Base-by-base conservation (phyloP, 139 green algal species). In the Coelastrella sp. region DNA sequence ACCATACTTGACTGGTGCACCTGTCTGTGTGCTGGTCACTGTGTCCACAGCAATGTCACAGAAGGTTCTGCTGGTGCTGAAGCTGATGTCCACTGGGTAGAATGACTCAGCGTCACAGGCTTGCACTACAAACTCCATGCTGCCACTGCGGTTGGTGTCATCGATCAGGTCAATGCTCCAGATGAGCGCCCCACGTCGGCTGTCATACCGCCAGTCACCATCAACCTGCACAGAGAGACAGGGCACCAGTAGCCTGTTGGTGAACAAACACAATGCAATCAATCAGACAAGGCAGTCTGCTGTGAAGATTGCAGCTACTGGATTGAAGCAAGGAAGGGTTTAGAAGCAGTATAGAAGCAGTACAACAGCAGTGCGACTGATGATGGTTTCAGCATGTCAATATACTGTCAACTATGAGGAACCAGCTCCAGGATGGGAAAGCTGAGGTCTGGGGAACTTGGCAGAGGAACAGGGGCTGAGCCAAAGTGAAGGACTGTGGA, bases 81-180 rank as follows among this genome's bases (percentile, higher is more conserved):
- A 99, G 75, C 75, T 85, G 27, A 98, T 94, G 84, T 99, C 96
- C 5, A 99, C 95, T 8, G 98, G 98, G 96, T 99, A 99, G 95
- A 99, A 99, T 7, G 87, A 78, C 24, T 97, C 95, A 0, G 96
- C 22, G 87, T 97, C 93, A 7, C 63, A 78, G 7, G 94, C 95
- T 0, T 96, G 95, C 24, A 99, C 95, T 12, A 98, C 97, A 95
- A 99, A 99, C 95, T 99, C 98, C 91, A 99, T 95, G 49, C 95
- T 95, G 20, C 98, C 98, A 78, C 78, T 97, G 88, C 93, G 85
- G 94, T 99, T 99, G 90, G 90, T 95, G 90, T 96, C 89, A 91
- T 99, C 98, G 70, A 99, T 97, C 57, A 99, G 90, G 86, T 98
- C 96, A 56, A 99, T 97, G 60, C 75, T 95, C 98, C 98, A 99